These are phyloP conservation scores for Forsythia viridissima DNA, from an alignment of 257 asterid genomes.

Conservation along the genomic window DNA sequence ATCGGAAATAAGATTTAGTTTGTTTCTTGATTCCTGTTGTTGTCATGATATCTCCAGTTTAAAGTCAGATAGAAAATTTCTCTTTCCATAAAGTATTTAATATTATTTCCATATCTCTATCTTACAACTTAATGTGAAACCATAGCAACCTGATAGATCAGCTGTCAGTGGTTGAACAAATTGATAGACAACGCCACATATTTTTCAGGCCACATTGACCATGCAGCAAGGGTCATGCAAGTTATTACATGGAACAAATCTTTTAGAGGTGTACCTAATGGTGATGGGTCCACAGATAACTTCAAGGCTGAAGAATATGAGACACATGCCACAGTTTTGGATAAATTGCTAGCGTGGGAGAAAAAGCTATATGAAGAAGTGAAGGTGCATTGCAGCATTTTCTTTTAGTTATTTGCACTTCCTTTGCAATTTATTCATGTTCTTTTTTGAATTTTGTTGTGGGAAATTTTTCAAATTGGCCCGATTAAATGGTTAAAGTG, in stretches of 20 bases:
- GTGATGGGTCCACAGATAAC: slow-evolving; percentile 58
- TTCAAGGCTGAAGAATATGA: slow-evolving; percentile 66
- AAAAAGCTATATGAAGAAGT: slow-evolving; percentile 97
- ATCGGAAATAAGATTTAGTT: not conserved
- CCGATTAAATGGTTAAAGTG: not conserved
- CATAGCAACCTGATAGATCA: not conserved
- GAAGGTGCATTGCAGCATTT: slow-evolving; percentile 50
- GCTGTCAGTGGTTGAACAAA: not conserved
- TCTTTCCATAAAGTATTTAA: not conserved
- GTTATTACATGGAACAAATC: slow-evolving; percentile 98
- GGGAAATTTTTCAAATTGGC: not conserved
- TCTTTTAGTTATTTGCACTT: not conserved
- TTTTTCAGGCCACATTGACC: slow-evolving; percentile 88
- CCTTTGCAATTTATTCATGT: not conserved
- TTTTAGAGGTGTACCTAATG: slow-evolving; percentile 63
- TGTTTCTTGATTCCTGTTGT: not conserved
- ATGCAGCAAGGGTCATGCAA: slow-evolving; percentile 93
- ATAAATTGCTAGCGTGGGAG: slow-evolving; percentile 98
- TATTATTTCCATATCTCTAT: not conserved
- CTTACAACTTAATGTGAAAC: not conserved
- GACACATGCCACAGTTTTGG: slow-evolving; percentile 94
- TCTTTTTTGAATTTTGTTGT: not conserved
- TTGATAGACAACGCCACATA: slow-evolving; percentile 14
- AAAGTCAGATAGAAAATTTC: not conserved
- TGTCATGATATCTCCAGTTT: not conserved